phyloP scores from a whole-genome alignment of 768 basidiomycete species.

The Dioszegia hungarica region DNA sequence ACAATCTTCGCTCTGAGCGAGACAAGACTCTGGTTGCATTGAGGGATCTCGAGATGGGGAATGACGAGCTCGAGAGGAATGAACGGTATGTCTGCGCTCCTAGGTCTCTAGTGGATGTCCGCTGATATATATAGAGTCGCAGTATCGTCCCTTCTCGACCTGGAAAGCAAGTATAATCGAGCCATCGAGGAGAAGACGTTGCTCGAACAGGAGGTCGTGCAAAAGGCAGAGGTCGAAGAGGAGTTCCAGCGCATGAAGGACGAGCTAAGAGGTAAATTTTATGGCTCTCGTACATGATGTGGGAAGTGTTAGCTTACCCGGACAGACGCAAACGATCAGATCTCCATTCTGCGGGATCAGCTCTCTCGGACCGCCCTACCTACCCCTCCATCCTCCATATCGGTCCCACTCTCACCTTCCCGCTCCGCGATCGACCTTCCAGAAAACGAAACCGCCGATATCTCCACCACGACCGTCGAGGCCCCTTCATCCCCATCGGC shows the following conservation, averaged over 20 bases:
- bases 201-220: slow-evolving; percentile 87
- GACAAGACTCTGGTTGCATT: slow-evolving; percentile 46
- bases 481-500: slow-evolving; percentile 6
- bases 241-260: slow-evolving; percentile 85
- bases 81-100: slow-evolving; percentile 55
- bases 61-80: slow-evolving; percentile 88
- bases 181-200: slow-evolving; percentile 95
- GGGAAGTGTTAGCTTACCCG: slow-evolving; percentile 2
- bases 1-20: slow-evolving; percentile 57
- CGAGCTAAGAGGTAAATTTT: slow-evolving; percentile 72
- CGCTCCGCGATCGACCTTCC: slow-evolving; percentile 16
- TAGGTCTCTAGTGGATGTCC: not conserved
- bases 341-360: slow-evolving; percentile 75
- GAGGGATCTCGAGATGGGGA: slow-evolving; percentile 48
- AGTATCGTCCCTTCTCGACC: slow-evolving; percentile 50
- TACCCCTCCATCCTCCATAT: slow-evolving; percentile 31
- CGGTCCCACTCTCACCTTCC: slow-evolving; percentile 28
- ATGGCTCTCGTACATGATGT: not conserved
- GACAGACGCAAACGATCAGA: slow-evolving; percentile 76
- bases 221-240: slow-evolving; percentile 85
- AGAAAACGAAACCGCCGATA: slow-evolving; percentile 4
- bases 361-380: slow-evolving; percentile 45
- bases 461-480: slow-evolving; percentile 5
- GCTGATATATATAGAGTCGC: slow-evolving; percentile 57
- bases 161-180: slow-evolving; percentile 82